phyloP scores from a whole-genome alignment of 768 basidiomycete genomes.

The Mycena vitilis region DNA sequence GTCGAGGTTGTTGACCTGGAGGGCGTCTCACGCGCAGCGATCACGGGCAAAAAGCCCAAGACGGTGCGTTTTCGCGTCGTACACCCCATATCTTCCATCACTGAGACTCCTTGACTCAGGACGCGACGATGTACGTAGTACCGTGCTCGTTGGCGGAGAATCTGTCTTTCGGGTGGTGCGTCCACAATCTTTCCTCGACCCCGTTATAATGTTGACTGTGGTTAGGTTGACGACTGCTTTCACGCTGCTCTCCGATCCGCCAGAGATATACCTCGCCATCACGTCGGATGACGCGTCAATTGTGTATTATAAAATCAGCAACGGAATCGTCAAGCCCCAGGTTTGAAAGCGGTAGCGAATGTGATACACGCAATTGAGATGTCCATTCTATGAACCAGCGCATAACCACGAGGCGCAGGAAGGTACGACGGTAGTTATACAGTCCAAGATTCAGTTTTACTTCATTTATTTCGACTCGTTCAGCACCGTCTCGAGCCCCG shows the following conservation, averaged over 20 bases:
- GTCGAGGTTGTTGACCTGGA: constrained; percentile 72
- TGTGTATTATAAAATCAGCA: constrained; percentile 86
- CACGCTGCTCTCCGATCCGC: constrained; percentile 55
- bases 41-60: constrained; percentile 67
- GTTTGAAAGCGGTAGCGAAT: constrained; percentile 54
- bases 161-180: constrained; percentile 71
- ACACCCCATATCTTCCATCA: too few relatives aligned
- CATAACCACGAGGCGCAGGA: too few relatives aligned
- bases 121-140: constrained; percentile 61
- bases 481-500: constrained; percentile 52
- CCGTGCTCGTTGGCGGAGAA: constrained; percentile 78
- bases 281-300: constrained; percentile 83
- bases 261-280: constrained; percentile 75
- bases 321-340: constrained; percentile 80
- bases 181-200: neutral
- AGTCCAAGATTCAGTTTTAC: too few relatives aligned
- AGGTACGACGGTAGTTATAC: too few relatives aligned
- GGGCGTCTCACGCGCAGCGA: constrained; percentile 63
- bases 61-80: constrained; percentile 51
- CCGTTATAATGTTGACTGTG: neutral
- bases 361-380: too few relatives aligned
- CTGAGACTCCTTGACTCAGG: constrained; percentile 42
- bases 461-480: too few relatives aligned
- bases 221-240: constrained; percentile 72
- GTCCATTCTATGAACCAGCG: too few relatives aligned